Conservation (phyloP, 208 protist species). For the Acanthamoeba castellanii region DNA sequence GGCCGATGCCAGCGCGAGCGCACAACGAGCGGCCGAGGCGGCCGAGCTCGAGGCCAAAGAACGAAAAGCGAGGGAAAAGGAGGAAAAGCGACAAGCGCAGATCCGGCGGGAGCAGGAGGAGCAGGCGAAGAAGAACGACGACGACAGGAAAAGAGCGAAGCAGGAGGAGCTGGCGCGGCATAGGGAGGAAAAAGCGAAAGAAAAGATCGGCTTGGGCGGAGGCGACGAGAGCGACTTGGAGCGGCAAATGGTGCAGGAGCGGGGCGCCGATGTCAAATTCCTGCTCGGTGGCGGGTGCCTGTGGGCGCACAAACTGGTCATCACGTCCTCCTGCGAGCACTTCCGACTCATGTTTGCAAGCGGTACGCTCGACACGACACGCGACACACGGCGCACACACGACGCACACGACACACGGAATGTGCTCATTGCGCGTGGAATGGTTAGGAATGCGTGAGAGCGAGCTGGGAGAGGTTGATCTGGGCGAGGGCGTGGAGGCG, state of each 20-base stretch:
- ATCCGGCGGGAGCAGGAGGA: too few species aligned
- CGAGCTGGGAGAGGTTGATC: background rate
- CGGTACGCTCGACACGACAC: background rate
- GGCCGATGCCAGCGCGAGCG: too few species aligned
- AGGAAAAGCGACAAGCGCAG: too few species aligned
- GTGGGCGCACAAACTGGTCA: background rate
- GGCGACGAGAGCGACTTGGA: background rate
- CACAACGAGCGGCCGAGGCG: too few species aligned
- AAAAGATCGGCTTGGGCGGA: too few species aligned
- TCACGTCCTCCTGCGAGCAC: background rate
- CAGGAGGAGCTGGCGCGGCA: too few species aligned
- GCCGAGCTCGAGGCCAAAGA: too few species aligned
- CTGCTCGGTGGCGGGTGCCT: background rate
- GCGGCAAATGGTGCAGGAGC: background rate
- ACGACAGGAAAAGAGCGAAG: too few species aligned
- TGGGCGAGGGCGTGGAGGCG: background rate
- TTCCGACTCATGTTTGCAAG: slow-evolving; percentile 2
- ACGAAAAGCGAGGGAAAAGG: too few species aligned
- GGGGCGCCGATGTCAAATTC: background rate
- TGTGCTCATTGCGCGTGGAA: background rate
- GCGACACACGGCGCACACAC: background rate
- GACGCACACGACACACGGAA: background rate
- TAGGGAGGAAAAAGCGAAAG: too few species aligned
- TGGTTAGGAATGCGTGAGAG: background rate
- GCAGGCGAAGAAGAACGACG: too few species aligned